These are phyloP conservation scores for Quercus glauca DNA, from an alignment of 306 rosid genomes.

Conservation along the genomic window DNA sequence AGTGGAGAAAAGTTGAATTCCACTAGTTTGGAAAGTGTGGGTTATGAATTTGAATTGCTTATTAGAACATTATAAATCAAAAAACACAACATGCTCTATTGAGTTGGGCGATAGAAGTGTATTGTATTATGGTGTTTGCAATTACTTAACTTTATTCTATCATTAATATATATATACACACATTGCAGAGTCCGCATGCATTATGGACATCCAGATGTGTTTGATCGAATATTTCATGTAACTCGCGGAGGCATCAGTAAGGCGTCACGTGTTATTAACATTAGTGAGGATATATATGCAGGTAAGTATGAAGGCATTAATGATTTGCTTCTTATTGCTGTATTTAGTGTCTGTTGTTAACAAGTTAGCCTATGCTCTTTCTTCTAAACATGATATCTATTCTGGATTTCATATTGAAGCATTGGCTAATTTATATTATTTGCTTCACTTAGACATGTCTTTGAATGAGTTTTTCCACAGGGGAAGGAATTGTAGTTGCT, in stretches of 20 bases:
- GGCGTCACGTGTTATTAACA: conserved; percentile 92
- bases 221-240: conserved; percentile 89
- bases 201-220: conserved; percentile 98
- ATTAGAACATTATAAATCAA: background rate
- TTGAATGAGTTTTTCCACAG: background rate
- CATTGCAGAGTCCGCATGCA: conserved; percentile 96
- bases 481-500: background rate
- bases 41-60: background rate
- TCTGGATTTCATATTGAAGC: background rate
- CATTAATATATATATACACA: background rate
- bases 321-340: background rate
- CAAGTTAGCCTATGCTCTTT: background rate
- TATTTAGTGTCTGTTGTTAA: background rate
- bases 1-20: background rate
- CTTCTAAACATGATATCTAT: background rate
- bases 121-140: background rate
- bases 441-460: background rate
- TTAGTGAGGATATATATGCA: conserved; percentile 93
- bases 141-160: background rate
- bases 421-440: background rate
- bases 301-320: conserved; percentile 40
- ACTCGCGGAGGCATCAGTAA: conserved; percentile 98
- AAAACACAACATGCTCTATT: background rate
- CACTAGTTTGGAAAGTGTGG: background rate
- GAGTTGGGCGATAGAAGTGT: background rate